Conservation (phyloP, 2,329 filamentous ascomycete species). For the Metarhizium rileyi region DNA sequence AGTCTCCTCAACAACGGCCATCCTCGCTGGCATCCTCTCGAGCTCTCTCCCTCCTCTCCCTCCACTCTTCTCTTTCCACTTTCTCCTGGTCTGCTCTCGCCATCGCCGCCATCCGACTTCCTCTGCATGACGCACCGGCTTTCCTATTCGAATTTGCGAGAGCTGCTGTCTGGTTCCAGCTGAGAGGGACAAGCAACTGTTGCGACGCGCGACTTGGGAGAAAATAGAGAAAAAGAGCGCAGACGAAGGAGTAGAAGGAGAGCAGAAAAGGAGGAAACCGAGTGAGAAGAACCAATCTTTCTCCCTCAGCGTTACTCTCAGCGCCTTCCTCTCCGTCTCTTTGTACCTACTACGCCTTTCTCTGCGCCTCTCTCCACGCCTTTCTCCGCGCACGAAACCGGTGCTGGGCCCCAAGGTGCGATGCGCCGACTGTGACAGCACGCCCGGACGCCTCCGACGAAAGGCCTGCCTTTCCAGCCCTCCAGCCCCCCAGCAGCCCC, state of each 20-base stretch:
- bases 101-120: background rate
- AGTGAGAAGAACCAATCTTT: no score
- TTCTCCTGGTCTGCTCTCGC: background rate
- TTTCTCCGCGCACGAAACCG: background rate
- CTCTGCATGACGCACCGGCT: background rate
- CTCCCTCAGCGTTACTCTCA: no score
- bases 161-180: no score
- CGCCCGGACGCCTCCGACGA: background rate
- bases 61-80: background rate
- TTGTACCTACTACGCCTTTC: no score
- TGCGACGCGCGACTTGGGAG: no score
- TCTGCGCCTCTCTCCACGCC: background rate
- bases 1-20: slow-evolving; percentile 1
- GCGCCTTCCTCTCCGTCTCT: no score
- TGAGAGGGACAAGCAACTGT: no score
- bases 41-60: background rate
- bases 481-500: no score
- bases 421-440: background rate
- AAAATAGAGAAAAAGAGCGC: no score
- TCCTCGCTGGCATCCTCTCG: background rate
- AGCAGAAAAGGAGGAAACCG: no score
- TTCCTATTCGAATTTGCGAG: background rate
- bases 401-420: background rate
- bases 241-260: no score
- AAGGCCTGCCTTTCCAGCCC: background rate